Evolutionary conservation across 306 rosid genomes (phyloP).

Genomic region (Prunus mongolica): DNA sequence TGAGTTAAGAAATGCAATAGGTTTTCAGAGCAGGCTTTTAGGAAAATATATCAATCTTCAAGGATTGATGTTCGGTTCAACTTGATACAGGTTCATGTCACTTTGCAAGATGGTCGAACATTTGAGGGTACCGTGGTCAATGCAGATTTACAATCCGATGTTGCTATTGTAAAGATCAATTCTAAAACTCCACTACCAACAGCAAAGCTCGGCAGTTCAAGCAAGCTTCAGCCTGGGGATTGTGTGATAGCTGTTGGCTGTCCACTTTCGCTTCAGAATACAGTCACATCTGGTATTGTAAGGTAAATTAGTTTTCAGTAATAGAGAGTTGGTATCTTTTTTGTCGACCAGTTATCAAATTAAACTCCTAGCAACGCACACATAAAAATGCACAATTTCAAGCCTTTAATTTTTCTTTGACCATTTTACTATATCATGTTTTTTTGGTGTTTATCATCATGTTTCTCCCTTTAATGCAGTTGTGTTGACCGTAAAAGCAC

Average conservation of each 20-base stretch:
- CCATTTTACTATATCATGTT: not conserved
- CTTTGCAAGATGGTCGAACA: constrained; percentile 88
- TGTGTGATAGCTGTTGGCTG: constrained; percentile 89
- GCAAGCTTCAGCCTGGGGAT: constrained; percentile 85
- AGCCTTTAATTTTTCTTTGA: not conserved
- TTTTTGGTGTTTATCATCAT: too few relatives aligned
- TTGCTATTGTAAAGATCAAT: constrained; percentile 75
- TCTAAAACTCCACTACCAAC: constrained; percentile 80
- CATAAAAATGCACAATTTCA: not conserved
- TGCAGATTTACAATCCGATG: constrained; percentile 82
- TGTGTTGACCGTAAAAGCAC: constrained; percentile 92
- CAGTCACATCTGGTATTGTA: constrained; percentile 90
- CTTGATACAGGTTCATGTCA: constrained; percentile 63
- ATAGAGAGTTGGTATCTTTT: not conserved
- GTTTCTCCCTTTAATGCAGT: constrained; percentile 28
- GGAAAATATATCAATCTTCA: not conserved
- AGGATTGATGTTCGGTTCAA: not conserved
- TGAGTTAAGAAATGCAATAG: not conserved
- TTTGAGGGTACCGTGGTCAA: constrained; percentile 73
- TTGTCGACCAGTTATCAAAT: not conserved
- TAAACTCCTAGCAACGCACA: not conserved
- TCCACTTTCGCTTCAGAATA: constrained; percentile 88
- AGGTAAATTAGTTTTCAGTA: constrained; percentile 38
- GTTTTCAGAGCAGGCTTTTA: not conserved
- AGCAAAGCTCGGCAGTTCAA: constrained; percentile 78